Conservation (phyloP, 2,329 filamentous ascomycete species). For the Claviceps pusilla region DNA sequence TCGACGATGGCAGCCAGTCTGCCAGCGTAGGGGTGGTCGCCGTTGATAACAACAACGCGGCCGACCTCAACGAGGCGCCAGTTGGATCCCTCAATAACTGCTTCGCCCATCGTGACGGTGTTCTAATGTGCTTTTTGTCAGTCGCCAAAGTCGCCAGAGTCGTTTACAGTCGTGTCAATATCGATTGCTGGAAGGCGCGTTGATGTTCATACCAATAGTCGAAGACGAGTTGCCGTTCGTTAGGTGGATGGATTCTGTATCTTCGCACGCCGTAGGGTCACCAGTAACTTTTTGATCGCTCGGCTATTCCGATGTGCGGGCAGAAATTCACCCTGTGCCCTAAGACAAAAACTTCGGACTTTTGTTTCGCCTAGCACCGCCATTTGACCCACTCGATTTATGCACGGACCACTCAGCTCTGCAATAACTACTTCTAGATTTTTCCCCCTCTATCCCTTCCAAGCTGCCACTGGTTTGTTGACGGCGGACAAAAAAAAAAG, state of each 20-base stretch:
- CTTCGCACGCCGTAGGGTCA: conserved; percentile 22
- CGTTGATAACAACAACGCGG: conserved; percentile 85
- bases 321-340: conserved; percentile 27
- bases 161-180: neutral
- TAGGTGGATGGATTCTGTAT: conserved; percentile 22
- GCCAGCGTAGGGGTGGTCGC: conserved; percentile 61
- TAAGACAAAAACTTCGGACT: conserved; percentile 23
- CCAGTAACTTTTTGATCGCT: conserved; percentile 27
- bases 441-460: neutral
- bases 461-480: too few relatives aligned
- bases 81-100: conserved; percentile 64
- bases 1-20: conserved; percentile 90
- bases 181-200: conserved; percentile 3
- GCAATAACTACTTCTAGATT: neutral
- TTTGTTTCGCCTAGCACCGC: conserved; percentile 14
- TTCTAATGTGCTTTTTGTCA: conserved; percentile 28
- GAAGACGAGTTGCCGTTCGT: conserved; percentile 23
- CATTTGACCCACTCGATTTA: neutral
- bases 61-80: conserved; percentile 98
- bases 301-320: conserved; percentile 24
- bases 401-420: conserved; percentile 1
- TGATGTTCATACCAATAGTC: conserved; percentile 24
- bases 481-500: neutral
- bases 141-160: conserved; percentile 11
- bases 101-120: conserved; percentile 65